Base-by-base conservation (phyloP, 768 basidiomycete species). In the Termitomyces sp. region DNA sequence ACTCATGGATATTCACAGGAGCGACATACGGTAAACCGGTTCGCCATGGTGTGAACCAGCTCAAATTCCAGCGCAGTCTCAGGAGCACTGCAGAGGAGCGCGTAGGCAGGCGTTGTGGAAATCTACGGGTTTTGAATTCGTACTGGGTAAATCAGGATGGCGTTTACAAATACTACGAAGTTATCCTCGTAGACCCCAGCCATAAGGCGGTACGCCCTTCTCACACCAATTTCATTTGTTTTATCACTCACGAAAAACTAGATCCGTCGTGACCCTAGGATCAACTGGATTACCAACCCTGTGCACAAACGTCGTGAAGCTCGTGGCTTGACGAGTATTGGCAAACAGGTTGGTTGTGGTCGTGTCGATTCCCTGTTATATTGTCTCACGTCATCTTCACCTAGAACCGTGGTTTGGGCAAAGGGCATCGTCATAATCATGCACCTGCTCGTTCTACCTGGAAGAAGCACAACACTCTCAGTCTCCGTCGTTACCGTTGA, bases 61-160 rank as follows among this genome's bases (percentile, higher is more conserved):
- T 99, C 79, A 99, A 99, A 78, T 93, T 84, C 83, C 96, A 98
- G 79, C 88, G 96, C 63, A 85, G 94, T 63, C 80, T 98, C 70
- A 87, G 91, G 75, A 89, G 90, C 68, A 90, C 89, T 59, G 97
- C 97, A 52, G 97, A 99, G 80, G 97, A 98, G 82, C 91, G 97
- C 72, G 96, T 98, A 65, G 97, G 96, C 63, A 87, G 85, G 71
- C 85, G 95, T 66, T 99, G 97, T 71, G 95, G 94, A 56, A 98
- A 98, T 75, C 76, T 99, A 70, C 87, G 97, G 57, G 97, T 99
- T 64, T 73, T 97, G 69, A 97, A 96, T 80, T 98, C 96, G 50
- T 98, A 98, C 84, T 99, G 97, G 97, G 80, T 99, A 71, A 98
- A 98, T 79, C 94, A 96, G 78, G 95, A 98, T 72, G 94, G 95